Evolutionary conservation across 257 asterid genomes (phyloP).

Genomic region (Nicotiana otophora): DNA sequence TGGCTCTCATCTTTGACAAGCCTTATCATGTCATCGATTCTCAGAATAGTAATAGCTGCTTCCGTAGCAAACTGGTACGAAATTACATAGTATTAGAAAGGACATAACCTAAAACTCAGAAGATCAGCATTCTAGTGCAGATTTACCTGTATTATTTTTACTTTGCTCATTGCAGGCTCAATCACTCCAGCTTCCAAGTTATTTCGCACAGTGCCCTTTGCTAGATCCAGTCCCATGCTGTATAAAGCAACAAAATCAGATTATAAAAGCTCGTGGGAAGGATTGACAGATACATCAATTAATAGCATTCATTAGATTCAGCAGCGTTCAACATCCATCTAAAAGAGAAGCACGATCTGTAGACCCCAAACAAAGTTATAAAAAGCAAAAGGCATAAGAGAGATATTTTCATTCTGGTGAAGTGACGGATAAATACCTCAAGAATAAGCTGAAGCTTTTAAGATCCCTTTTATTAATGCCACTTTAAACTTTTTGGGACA

Average conservation of each 20-base stretch:
- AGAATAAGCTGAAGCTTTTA: background rate
- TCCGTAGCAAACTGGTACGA: slow-evolving; percentile 88
- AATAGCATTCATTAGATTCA: background rate
- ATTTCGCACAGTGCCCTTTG: slow-evolving; percentile 73
- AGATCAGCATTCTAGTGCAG: background rate
- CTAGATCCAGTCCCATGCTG: slow-evolving; percentile 94
- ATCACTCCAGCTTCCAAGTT: slow-evolving; percentile 95
- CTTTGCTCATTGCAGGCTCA: slow-evolving; percentile 99
- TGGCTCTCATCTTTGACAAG: slow-evolving; percentile 81
- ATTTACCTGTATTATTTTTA: slow-evolving; percentile 83
- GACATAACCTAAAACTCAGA: background rate
- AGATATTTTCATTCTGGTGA: background rate
- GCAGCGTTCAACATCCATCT: background rate
- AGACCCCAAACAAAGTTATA: background rate
- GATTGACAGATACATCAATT: background rate
- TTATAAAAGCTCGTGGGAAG: slow-evolving; percentile 2
- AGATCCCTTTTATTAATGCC: background rate
- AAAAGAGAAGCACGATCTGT: background rate
- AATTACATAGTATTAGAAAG: background rate
- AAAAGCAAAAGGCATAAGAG: background rate
- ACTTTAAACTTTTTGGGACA: background rate
- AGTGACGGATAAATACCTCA: background rate
- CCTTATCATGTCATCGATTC: slow-evolving; percentile 96
- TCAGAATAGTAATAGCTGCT: slow-evolving; percentile 96
- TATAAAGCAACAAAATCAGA: slow-evolving; percentile 5